Evolutionary conservation across 352 stramenopile species (phyloP).

Genomic region (Pythium angustatum): DNA sequence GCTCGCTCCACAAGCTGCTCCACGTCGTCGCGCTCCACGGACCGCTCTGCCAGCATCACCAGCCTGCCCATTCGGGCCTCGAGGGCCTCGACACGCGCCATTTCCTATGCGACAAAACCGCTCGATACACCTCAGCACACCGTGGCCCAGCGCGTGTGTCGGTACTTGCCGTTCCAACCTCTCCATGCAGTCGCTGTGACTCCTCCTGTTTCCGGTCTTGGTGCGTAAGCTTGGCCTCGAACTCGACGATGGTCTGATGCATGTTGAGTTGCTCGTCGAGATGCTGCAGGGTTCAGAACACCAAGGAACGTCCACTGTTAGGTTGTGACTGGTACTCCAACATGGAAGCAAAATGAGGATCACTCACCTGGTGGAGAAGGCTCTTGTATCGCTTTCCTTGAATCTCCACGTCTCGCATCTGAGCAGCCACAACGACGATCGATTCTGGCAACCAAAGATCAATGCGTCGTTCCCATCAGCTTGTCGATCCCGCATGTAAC

Average conservation of each 20-base stretch:
- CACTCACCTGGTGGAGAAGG: slow-evolving; percentile 52
- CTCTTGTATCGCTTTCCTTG: slow-evolving; percentile 44
- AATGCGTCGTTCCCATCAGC: not conserved
- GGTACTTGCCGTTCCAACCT: slow-evolving; percentile 26
- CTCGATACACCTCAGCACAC: too few species aligned
- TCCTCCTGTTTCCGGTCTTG: slow-evolving; percentile 36
- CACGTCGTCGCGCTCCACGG: slow-evolving; percentile 38
- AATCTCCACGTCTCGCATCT: slow-evolving; percentile 47
- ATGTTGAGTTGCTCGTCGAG: slow-evolving; percentile 40
- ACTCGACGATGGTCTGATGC: slow-evolving; percentile 23
- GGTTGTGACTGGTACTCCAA: too few species aligned
- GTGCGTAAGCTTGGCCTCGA: slow-evolving; percentile 15
- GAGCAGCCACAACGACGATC: slow-evolving; percentile 35
- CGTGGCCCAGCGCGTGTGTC: not conserved
- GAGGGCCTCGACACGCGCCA: slow-evolving; percentile 30
- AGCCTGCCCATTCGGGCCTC: slow-evolving; percentile 45
- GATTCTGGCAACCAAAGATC: slow-evolving; percentile 29
- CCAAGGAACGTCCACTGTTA: too few species aligned
- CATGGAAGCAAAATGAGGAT: too few species aligned
- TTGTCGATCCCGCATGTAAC: too few species aligned
- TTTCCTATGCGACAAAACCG: not conserved
- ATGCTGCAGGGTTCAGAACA: slow-evolving; percentile 24
- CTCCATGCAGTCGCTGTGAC: slow-evolving; percentile 20
- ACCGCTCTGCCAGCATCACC: slow-evolving; percentile 37
- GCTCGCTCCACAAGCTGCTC: slow-evolving; percentile 41